These are phyloP conservation scores for Elsinoe fawcettii DNA, from an alignment of 2,329 filamentous ascomycete species.

Conservation along the genomic window DNA sequence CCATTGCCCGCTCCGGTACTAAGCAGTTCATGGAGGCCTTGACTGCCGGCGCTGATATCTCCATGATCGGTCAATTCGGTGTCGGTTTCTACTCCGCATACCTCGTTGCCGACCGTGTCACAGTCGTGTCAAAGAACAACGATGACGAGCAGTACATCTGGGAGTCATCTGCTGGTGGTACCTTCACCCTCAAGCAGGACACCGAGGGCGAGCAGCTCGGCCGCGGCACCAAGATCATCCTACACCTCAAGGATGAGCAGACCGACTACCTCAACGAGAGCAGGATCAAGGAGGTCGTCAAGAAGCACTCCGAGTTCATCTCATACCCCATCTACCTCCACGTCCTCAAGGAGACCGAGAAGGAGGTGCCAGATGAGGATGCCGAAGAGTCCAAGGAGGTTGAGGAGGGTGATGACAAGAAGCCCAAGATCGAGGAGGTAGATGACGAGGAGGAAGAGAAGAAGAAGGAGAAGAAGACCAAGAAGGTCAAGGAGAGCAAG, in stretches of 20 bases:
- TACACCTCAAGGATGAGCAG: slow-evolving; percentile 99
- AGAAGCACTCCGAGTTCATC: slow-evolving; percentile 99
- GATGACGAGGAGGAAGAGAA: slow-evolving; percentile 68
- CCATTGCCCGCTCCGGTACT: slow-evolving; percentile 96
- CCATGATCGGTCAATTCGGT: slow-evolving; percentile 99
- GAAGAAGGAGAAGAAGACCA: slow-evolving; percentile 94
- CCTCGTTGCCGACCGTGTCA: slow-evolving; percentile 94
- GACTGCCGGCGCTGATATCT: slow-evolving; percentile 95
- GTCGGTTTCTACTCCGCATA: slow-evolving; percentile 99
- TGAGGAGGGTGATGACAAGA: slow-evolving; percentile 80
- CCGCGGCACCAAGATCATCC: slow-evolving; percentile 95
- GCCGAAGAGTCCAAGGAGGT: slow-evolving; percentile 59
- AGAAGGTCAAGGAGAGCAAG: slow-evolving; percentile 98
- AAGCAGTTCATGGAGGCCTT: slow-evolving; percentile 99
- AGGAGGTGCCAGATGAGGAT: slow-evolving; percentile 94
- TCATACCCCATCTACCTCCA: slow-evolving; percentile 99
- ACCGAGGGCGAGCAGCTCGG: slow-evolving; percentile 85
- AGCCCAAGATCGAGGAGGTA: slow-evolving; percentile 80
- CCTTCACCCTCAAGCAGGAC: slow-evolving; percentile 87
- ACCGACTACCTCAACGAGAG: slow-evolving; percentile 95
- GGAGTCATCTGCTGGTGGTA: slow-evolving; percentile 95
- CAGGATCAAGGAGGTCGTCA: slow-evolving; percentile 99
- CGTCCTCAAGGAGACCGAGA: slow-evolving; percentile 98
- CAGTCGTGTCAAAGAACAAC: slow-evolving; percentile 96
- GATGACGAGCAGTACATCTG: slow-evolving; percentile 99